Evolutionary conservation across 768 basidiomycete species (phyloP), one percentile per base, ranked within the genome.

Genomic region (Chlorophyllum brunneum): DNA sequence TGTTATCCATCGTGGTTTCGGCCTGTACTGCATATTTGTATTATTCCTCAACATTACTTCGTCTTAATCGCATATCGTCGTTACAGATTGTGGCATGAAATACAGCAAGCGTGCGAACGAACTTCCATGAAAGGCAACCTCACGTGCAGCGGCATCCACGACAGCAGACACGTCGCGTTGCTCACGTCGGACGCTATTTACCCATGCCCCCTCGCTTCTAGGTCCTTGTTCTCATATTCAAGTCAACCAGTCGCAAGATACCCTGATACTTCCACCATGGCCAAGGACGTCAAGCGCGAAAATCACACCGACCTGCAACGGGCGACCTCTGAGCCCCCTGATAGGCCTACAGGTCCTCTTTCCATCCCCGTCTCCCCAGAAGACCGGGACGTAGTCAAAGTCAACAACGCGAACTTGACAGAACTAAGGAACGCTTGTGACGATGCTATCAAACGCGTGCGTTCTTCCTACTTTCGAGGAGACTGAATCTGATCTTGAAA

Each of bases 361-460:
- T 78, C 78, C 56, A 68, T 80, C 47, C 59, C 69, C 11, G 65
- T 77, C 10, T 55, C 74, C 9, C 57, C 72, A 2, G 72, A 67
- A 47, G 72, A 77, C 29, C 72, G 82, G 41, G 82, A 85, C 47
- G 65, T 68, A 5, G 69, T 85, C 61, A 85, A 81, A 62, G 77
- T 85, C 54, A 85, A 85, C 69, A 79, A 78, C 56, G 72, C 74
- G 3, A 83, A 70, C 60, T 51, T 70, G 31, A 77, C 75, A 15
- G 83, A 85, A 57, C 73, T 85, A 58, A 85, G 85, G 67, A 82
- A 84, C 59, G 78, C 83, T 15, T 84, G 82, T 56, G 95, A 98
- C 68, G 95, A 98, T 70, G 86, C 86, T 39, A 72, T 98, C 53
- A 92, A 91, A 69, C 86, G 90, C 62, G 94, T 95, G 64, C 51